Base-by-base conservation (phyloP, 2,329 filamentous ascomycete species). In the Aspergillus phoenicis region DNA sequence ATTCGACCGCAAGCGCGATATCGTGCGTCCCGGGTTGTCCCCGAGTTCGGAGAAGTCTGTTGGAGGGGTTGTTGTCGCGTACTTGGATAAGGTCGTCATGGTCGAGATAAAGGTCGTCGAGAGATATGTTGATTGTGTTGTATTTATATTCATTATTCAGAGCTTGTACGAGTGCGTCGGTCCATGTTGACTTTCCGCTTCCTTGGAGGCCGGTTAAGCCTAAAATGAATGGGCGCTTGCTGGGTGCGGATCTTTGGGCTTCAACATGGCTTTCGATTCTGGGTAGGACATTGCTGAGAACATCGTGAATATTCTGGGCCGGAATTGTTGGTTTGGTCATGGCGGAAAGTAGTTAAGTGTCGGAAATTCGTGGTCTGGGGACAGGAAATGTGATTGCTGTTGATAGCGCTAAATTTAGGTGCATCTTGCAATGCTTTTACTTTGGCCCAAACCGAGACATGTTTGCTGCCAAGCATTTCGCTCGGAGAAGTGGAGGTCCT, bases 111-210 rank as follows among this genome's bases (percentile, higher is more conserved):
- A 53, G 38, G 17, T 53, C 51, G 13, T 53, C 51, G 7, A 53
- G 36, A 2, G 52, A 53, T 13, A 53, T 36, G 22, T 53, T 53
- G 22, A 53, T 53, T 33, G 36, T 53, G 5, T 36, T 33, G 36
- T 26, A 22, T 17, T 53, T 15, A 20, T 53, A 26, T 26, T 43
- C 26, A 11, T 53, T 36, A 15, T 53, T 53, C 22, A 53, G 11
- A 0, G 22, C 11, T 5, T 22, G 52, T 15, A 53, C 36, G 1
- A 53, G 22, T 7, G 17, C 36, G 5, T 33, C n/a, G 6, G 52
- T 53, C 52, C 36, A 53, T 33, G 52, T 53, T 7, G 52, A 39
- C 13, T 53, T 53, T 3, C 52, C 52, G 36, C 52, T 53, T 7
- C 52, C 52, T 26, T 53, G 52, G 0, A 53, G 52, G 17, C 36